Evolutionary conservation across 225 moss, liverwort and hornwort species (phyloP).

Genomic region (Sphagnum tenellum): DNA sequence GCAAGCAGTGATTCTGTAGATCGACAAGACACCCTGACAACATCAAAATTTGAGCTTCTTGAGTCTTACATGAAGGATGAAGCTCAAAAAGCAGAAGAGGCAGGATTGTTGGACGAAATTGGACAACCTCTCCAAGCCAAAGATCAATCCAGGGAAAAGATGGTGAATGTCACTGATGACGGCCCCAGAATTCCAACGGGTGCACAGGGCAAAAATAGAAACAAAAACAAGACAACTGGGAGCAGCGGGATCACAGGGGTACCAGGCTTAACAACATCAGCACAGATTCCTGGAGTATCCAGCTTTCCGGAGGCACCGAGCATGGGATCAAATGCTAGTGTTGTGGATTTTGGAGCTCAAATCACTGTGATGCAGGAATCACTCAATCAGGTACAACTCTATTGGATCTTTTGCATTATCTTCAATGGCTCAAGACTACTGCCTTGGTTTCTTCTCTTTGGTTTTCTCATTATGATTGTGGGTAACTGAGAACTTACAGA

Average conservation of each 20-base stretch:
- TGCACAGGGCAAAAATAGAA: constrained; percentile 34
- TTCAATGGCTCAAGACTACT: too few species aligned
- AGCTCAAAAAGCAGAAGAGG: constrained; percentile 26
- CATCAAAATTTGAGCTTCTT: constrained; percentile 6
- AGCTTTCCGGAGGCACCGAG: constrained; percentile 2
- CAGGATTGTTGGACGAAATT: constrained; percentile 34
- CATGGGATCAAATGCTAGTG: constrained; percentile 17
- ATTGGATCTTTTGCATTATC: not conserved
- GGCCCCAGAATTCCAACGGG: constrained; percentile 19
- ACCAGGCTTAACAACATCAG: constrained; percentile 9
- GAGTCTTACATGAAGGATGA: constrained; percentile 14
- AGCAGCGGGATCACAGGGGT: constrained; percentile 19
- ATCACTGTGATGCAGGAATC: constrained; percentile 47
- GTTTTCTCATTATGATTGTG: too few species aligned
- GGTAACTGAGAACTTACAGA: too few species aligned
- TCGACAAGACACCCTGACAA: not conserved
- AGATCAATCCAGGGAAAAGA: constrained; percentile 30
- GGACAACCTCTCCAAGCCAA: constrained; percentile 27
- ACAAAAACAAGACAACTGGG: constrained; percentile 42
- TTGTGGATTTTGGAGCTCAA: constrained; percentile 25
- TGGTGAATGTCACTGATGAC: constrained; percentile 14
- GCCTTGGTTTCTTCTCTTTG: too few species aligned
- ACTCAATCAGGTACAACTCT: constrained; percentile 29
- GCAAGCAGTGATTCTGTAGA: not conserved
- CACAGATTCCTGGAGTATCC: constrained; percentile 7